These are phyloP conservation scores for Pestalotiopsis sp. DNA, from an alignment of 2,329 filamentous ascomycete genomes.

Conservation along the genomic window DNA sequence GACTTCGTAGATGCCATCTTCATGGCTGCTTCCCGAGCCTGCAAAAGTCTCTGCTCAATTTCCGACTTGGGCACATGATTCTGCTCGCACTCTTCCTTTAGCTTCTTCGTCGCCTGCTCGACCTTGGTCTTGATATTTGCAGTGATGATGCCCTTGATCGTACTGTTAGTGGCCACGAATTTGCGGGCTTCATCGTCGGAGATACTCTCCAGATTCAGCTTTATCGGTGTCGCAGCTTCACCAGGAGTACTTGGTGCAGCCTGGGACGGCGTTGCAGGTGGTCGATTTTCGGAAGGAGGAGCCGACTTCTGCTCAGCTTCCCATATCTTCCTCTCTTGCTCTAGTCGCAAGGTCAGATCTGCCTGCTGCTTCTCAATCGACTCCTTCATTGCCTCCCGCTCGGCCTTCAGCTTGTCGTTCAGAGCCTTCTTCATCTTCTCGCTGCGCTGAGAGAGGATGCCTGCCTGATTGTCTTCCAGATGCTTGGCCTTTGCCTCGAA, in stretches of 20 bases:
- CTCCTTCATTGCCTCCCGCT: constrained; percentile 41
- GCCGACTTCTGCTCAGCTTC: constrained; percentile 37
- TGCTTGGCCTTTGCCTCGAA: constrained; percentile 66
- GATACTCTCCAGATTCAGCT: constrained; percentile 49
- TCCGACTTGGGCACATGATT: constrained; percentile 50
- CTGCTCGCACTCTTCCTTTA: constrained; percentile 50
- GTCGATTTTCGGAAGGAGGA: constrained; percentile 5
- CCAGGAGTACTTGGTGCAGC: constrained; percentile 38
- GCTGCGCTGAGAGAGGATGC: constrained; percentile 65
- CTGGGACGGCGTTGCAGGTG: constrained; percentile 44
- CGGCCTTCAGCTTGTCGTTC: constrained; percentile 71
- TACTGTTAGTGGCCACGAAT: constrained; percentile 58
- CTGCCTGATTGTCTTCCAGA: constrained; percentile 64
- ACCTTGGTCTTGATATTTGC: constrained; percentile 72
- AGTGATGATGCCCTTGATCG: constrained; percentile 59
- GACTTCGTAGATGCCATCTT: constrained; percentile 77
- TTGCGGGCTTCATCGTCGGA: constrained; percentile 59
- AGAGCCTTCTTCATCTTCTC: constrained; percentile 71
- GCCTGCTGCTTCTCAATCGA: constrained; percentile 55
- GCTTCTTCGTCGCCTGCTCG: constrained; percentile 63
- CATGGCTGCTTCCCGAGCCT: constrained; percentile 65
- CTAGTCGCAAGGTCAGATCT: constrained; percentile 51
- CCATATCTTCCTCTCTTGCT: constrained; percentile 67
- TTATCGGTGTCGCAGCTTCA: constrained; percentile 32
- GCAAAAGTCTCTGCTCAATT: constrained; percentile 54